These are phyloP conservation scores for Anthracocystis setariae DNA, from an alignment of 1,284 basidiomycete species.

Conservation along the genomic window DNA sequence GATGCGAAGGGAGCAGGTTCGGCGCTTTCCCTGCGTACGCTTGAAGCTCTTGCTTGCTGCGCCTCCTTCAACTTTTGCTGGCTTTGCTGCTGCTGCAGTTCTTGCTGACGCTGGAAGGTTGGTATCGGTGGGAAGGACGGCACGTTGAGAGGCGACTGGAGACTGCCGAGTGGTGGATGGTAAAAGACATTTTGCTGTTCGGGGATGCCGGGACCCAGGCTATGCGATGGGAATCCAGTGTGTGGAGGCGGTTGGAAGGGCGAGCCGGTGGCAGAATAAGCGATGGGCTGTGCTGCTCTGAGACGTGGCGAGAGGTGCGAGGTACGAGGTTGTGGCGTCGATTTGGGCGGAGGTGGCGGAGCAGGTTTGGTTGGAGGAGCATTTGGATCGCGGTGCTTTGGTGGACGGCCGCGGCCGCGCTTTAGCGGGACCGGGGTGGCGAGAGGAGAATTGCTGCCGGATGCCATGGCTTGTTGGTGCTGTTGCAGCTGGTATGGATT, in stretches of 20 bases:
- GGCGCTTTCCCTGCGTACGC: conserved; percentile 9
- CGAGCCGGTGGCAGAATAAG: conserved; percentile 24
- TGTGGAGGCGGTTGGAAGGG: conserved; percentile 36
- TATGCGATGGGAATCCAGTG: conserved; percentile 26
- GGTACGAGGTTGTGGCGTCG: conserved; percentile 39
- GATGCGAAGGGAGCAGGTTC: conserved; percentile 10
- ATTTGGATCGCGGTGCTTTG: conserved; percentile 45
- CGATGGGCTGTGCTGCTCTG: conserved; percentile 18
- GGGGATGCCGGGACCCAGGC: conserved; percentile 36
- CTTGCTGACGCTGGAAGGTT: conserved; percentile 35
- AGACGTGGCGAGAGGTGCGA: conserved; percentile 43
- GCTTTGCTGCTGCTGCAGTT: conserved; percentile 44
- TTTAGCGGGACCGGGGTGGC: conserved; percentile 35
- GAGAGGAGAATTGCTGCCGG: conserved; percentile 45
- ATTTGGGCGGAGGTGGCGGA: conserved; percentile 29
- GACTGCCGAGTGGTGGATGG: conserved; percentile 22
- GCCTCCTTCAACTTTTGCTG: conserved; percentile 27
- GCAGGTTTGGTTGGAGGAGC: conserved; percentile 19
- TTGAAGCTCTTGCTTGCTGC: conserved; percentile 26
- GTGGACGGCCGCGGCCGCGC: conserved; percentile 46
- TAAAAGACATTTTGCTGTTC: conserved; percentile 44
- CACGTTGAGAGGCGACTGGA: conserved; percentile 23
- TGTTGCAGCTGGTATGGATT: conserved; percentile 43
- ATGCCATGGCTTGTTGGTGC: conserved; percentile 43
- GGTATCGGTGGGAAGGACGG: conserved; percentile 39